Evolutionary conservation across 2,329 filamentous ascomycete species (phyloP), one percentile per base, ranked within the genome.

Genomic region (Pestalotiopsis sp.): DNA sequence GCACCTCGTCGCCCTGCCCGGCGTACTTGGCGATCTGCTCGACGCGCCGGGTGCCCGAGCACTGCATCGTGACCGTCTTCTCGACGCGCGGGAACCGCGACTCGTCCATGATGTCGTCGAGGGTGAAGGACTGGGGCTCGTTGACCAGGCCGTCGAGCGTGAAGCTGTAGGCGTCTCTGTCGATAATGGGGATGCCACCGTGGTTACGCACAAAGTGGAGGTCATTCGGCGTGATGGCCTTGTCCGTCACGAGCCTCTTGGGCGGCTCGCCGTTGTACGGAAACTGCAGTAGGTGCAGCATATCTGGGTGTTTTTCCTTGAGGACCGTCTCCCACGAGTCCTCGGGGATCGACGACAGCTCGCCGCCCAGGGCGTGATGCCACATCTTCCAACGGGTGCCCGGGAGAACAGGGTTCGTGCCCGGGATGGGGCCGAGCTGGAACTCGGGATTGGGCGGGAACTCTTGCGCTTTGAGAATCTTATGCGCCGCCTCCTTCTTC

Each of bases 141-240:
- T 85, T 85, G 3, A 92, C 90, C 0, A 91, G 81, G 0, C 90
- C 90, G 68, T 89, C 87, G 4, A 93, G 76, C 2, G 81, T 79
- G 17, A 91, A 81, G 27, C 80, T 84, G 73, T 81, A 91, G 2
- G 85, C 81, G 0, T 87, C 82, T 1, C 84, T 79, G 9, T 91
- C 84, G 66, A 93, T 92, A 7, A 87, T 81, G 0, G 92, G 92
- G 20, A 93, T 88, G 0, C 91, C 91, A 11, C 91, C 91, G 70
- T 93, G 91, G 69, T 93, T 93, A 7, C 91, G 84, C 0, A 93
- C 88, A 71, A 92, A 93, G 71, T 90, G 87, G 5, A 75, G 65
- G 14, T 73, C 66, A 69, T 92, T 93, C 0, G 84, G 81, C 0
- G 91, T 93, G 52, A 93, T 84, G 0, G 76, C 73, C 17, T 83